Evolutionary conservation across 163 green algal species (phyloP).

Genomic region (Picocystis sp.): DNA sequence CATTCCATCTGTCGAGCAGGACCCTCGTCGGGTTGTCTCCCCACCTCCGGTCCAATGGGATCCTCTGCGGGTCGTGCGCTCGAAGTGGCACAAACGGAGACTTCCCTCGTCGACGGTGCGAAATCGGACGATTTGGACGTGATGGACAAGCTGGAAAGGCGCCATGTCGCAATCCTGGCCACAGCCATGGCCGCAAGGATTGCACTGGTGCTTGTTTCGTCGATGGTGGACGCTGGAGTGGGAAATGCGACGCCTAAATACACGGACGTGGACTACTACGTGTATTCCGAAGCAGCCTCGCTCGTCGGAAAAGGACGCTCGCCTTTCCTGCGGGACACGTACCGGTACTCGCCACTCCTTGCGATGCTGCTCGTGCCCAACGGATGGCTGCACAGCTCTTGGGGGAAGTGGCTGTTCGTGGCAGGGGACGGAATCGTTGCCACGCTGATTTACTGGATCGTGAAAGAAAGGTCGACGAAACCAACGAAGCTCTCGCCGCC

Average conservation of each 20-base stretch:
- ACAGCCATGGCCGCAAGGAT: no score
- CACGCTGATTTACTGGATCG: constrained; percentile 11
- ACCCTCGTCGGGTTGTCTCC: no score
- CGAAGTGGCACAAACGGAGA: no score
- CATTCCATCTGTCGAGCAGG: no score
- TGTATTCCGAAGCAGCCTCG: constrained; percentile 37
- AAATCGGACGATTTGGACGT: no score
- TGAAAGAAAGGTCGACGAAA: not conserved
- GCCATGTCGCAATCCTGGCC: no score
- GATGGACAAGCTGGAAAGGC: no score
- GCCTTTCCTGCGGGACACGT: constrained; percentile 31
- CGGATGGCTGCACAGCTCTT: constrained; percentile 33
- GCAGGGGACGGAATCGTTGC: constrained; percentile 43
- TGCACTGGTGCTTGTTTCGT: no score
- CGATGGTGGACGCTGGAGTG: no score
- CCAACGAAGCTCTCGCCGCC: not conserved
- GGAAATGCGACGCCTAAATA: constrained; percentile 35
- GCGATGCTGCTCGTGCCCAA: constrained; percentile 73
- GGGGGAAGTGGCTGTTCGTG: constrained; percentile 69
- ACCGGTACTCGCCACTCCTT: constrained; percentile 78
- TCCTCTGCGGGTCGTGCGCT: no score
- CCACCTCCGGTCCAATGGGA: no score
- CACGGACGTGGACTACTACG: constrained; percentile 86
- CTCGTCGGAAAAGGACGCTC: constrained; percentile 11
- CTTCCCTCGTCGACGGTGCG: no score